Evolutionary conservation across 2,329 filamentous ascomycete species (phyloP).

Genomic region (Diaporthe aspalathi): DNA sequence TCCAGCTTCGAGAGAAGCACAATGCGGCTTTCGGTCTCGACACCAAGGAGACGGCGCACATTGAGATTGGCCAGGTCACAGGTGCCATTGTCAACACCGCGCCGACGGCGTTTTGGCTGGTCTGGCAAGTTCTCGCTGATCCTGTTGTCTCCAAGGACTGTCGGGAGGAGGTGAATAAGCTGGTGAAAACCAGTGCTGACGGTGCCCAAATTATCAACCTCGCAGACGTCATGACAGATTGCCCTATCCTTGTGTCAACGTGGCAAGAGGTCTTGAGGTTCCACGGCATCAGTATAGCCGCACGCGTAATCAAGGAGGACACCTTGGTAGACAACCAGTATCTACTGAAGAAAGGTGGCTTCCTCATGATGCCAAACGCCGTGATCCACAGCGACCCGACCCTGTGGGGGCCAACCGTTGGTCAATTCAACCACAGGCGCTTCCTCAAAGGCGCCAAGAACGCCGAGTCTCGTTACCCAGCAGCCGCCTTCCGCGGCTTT

Average conservation of each 20-base stretch:
- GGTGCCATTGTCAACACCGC: conserved; percentile 19
- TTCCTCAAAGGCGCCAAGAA: conserved; percentile 34
- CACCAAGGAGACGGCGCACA: conserved; percentile 6
- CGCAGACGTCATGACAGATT: conserved; percentile 29
- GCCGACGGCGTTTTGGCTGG: conserved; percentile 19
- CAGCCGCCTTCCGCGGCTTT: conserved; percentile 39
- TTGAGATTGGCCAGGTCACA: conserved; percentile 23
- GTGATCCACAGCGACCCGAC: conserved; percentile 36
- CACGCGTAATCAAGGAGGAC: conserved; percentile 36
- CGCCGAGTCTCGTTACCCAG: conserved; percentile 9
- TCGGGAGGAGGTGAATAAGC: background rate
- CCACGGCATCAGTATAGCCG: conserved; percentile 35
- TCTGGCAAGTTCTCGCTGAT: conserved; percentile 24
- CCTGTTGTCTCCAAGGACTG: conserved; percentile 9
- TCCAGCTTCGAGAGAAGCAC: conserved; percentile 28
- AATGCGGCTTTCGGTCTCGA: conserved; percentile 26
- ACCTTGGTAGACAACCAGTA: conserved; percentile 38
- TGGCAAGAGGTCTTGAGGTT: conserved; percentile 39
- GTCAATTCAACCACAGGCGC: conserved; percentile 37
- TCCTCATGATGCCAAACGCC: conserved; percentile 34
- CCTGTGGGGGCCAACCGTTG: conserved; percentile 37
- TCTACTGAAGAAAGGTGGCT: conserved; percentile 40
- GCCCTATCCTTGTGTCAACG: conserved; percentile 41
- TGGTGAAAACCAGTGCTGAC: background rate
- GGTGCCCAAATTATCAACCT: conserved; percentile 20